Percentiles rank a stretch among this genome's conserved stretches.
These are phyloP conservation scores for Perkinsus chesapeaki DNA, from an alignment of 169 alveolate genomes.

Conservation along the genomic window DNA sequence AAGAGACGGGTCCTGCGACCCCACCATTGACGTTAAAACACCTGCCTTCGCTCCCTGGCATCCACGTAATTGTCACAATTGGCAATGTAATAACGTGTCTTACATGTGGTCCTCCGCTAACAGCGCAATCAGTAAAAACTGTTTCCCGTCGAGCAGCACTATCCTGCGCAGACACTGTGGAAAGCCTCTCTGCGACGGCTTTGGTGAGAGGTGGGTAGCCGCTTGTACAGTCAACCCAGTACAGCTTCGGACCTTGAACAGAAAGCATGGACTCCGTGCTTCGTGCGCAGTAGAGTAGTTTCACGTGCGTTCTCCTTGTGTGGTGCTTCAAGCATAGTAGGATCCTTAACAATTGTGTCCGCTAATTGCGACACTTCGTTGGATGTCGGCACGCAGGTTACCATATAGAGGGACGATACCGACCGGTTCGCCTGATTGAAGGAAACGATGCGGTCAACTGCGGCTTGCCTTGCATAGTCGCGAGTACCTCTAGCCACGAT, in stretches of 20 bases:
- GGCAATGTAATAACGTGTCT: no score
- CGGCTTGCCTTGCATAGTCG: background rate
- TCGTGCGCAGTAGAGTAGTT: background rate
- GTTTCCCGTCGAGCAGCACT: background rate
- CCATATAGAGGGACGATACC: background rate
- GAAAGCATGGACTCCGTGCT: background rate
- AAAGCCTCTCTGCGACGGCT: background rate
- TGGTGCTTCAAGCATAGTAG: background rate
- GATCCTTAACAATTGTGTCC: background rate
- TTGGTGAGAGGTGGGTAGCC: background rate
- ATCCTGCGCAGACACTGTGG: background rate
- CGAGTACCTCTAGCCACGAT: background rate
- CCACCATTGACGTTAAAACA: background rate
- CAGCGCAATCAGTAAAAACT: background rate
- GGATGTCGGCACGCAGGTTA: background rate
- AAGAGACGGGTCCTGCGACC: background rate
- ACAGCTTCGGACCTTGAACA: background rate
- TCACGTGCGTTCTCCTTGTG: background rate
- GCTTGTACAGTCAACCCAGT: background rate
- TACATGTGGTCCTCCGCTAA: background rate
- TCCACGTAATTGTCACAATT: no score
- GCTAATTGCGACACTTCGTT: background rate
- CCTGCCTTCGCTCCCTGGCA: background rate
- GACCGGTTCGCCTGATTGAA: background rate
- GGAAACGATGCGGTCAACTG: background rate